A percentile compares a stretch with the other conserved stretches of the same genome.
Evolutionary conservation across 768 basidiomycete species (phyloP).

Genomic region (Mycena rosella): DNA sequence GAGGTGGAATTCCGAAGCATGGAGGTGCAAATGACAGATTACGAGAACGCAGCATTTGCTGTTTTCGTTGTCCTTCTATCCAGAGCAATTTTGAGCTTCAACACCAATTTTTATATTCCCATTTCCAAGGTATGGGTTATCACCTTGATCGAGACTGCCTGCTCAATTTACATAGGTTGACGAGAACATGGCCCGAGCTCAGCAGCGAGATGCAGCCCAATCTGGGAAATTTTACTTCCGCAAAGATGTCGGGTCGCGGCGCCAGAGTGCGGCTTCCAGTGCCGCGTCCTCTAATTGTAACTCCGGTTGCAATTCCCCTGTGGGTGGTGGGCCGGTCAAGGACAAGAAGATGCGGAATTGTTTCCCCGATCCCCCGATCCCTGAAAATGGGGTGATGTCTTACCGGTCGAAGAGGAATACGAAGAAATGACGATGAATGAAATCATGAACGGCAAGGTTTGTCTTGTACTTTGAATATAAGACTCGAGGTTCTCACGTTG

Average conservation of each 20-base stretch:
- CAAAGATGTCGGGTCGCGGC: slow-evolving; percentile 81
- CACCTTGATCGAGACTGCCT: not conserved
- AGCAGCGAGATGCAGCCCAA: slow-evolving; percentile 81
- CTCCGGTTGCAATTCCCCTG: slow-evolving; percentile 54
- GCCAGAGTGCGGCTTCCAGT: slow-evolving; percentile 57
- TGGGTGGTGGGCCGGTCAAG: slow-evolving; percentile 57
- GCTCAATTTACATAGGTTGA: slow-evolving; percentile 77
- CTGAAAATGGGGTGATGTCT: slow-evolving; percentile 56
- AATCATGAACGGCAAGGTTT: slow-evolving; percentile 93
- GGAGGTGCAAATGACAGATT: slow-evolving; percentile 99
- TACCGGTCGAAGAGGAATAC: slow-evolving; percentile 83
- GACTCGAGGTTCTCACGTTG: slow-evolving; percentile 1
- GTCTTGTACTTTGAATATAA: slow-evolving; percentile 11
- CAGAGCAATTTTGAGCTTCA: slow-evolving; percentile 91
- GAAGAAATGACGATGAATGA: slow-evolving; percentile 94
- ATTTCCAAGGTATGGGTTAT: slow-evolving; percentile 81
- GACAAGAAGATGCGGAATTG: slow-evolving; percentile 80
- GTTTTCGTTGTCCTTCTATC: slow-evolving; percentile 96
- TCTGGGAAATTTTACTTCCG: slow-evolving; percentile 91
- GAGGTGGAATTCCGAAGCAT: slow-evolving; percentile 99
- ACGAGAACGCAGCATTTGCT: slow-evolving; percentile 97
- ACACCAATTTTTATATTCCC: slow-evolving; percentile 95
- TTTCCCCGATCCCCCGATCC: slow-evolving; percentile 71
- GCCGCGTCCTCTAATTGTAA: slow-evolving; percentile 58
- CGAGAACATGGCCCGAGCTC: slow-evolving; percentile 95